Evolutionary conservation across 1,284 basidiomycete genomes (phyloP), one percentile per base, ranked within the genome.

Genomic region (Ganoderma leucocontextum): DNA sequence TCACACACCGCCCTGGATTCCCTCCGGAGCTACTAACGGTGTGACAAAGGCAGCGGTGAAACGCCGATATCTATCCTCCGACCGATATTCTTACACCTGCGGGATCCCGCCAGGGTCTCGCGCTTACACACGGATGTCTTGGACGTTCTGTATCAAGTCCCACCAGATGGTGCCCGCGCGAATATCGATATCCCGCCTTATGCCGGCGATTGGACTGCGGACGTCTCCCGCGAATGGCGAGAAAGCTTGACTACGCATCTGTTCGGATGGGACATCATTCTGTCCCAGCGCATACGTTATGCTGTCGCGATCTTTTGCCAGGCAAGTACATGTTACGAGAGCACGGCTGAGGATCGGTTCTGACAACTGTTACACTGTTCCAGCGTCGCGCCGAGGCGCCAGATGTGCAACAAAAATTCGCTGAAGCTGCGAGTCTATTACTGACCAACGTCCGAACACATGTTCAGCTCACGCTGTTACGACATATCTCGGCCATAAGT

Each of bases 281-380:
- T 86, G 53, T 83, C 82, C 0, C 78, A 89, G 58, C 84, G 90
- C 55, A 81, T 91, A 79, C 82, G 84, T 60, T 81, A 92, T 64
- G 82, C 84, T 10, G 74, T 92, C 35, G 86, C 90, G 0, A 87
- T 88, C 77, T 89, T 87, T 72, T 86, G 87, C 70, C 89, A 90
- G 88, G 91, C 92, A 67, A 57, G 87, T 79, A 29, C n/a, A 33
- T 35, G n/a, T 59, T 39, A 17, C 52, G n/a, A 60, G 36, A 55
- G 19, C 63, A n/a, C 29, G 19, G 41, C 42, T 15, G 6, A 17
- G 39, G 59, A 42, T 49, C 62, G 52, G 25, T 57, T 60, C 29
- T 60, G 60, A 44, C 38, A 10, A 60, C 15, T 41, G 39, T 41
- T 38, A 15, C 58, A 39, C 52, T 3, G 49, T 87, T 87, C 86